Percentiles rank a stretch among this genome's conserved stretches.
phyloP scores from a whole-genome alignment of 306 rosid species.

The Senna siamea region DNA sequence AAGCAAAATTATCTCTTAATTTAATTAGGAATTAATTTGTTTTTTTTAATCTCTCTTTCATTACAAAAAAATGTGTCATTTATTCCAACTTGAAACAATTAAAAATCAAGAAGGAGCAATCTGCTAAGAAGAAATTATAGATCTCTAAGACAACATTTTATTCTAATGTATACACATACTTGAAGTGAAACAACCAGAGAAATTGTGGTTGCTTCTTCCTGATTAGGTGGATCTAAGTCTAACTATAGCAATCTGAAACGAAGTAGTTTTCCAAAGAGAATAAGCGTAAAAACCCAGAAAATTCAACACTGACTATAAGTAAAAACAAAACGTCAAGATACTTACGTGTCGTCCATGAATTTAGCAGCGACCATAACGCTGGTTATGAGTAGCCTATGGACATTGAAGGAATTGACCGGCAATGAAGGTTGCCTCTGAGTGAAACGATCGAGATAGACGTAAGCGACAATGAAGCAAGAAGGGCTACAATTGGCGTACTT shows the following conservation, averaged over 20 bases:
- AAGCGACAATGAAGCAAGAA: conserved; percentile 84
- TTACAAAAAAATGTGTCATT: no score
- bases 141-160: no score
- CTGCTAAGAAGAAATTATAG: no score
- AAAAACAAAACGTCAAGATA: not conserved
- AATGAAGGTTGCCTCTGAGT: conserved; percentile 74
- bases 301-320: not conserved
- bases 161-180: no score
- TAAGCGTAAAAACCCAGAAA: not conserved
- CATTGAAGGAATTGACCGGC: conserved; percentile 85
- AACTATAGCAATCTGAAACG: no score
- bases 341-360: conserved; percentile 99
- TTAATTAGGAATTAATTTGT: no score
- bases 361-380: conserved; percentile 94
- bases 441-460: conserved; percentile 90
- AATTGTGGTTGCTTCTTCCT: no score
- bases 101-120: no score
- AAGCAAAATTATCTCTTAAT: conserved; percentile 33
- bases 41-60: no score
- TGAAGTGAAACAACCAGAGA: not conserved
- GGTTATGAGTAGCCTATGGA: conserved; percentile 86
- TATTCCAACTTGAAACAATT: no score
- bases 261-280: no score
- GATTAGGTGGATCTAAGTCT: no score
- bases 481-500: conserved; percentile 96